phyloP scores from a whole-genome alignment of 345 rosid species.

The Populus nigra region DNA sequence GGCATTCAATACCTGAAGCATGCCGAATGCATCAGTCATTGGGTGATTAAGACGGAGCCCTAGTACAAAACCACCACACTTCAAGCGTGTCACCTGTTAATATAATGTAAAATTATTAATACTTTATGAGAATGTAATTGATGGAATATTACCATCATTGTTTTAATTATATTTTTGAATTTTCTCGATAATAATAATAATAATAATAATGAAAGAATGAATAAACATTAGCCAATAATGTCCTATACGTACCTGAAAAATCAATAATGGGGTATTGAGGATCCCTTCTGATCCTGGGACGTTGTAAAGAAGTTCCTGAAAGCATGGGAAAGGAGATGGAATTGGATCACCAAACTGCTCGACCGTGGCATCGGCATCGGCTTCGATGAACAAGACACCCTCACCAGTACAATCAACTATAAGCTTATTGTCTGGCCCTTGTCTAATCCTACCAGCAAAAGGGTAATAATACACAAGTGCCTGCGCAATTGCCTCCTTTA shows the following conservation, averaged over 20 bases:
- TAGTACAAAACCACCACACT: constrained; percentile 20
- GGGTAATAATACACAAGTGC: constrained; percentile 21
- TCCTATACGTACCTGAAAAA: constrained; percentile 10
- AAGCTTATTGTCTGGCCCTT: constrained; percentile 14
- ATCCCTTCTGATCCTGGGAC: constrained; percentile 5
- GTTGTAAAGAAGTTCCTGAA: constrained; percentile 15
- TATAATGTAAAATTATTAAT: not conserved
- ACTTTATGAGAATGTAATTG: too few relatives aligned
- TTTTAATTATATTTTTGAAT: too few relatives aligned
- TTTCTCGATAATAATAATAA: too few relatives aligned
- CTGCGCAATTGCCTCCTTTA: constrained; percentile 12
- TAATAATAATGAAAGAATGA: not conserved
- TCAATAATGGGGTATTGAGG: constrained; percentile 8
- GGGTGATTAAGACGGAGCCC: constrained; percentile 16
- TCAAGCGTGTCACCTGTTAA: constrained; percentile 18
- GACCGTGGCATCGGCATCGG: constrained; percentile 13
- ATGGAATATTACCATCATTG: too few relatives aligned
- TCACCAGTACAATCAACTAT: constrained; percentile 24
- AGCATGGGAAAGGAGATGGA: constrained; percentile 19
- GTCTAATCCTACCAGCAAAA: constrained; percentile 19
- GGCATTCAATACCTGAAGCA: constrained; percentile 15
- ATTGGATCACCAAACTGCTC: constrained; percentile 17
- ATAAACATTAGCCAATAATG: not conserved
- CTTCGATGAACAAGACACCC: constrained; percentile 22
- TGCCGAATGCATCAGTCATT: constrained; percentile 15